Evolutionary conservation across 106 monocot species (phyloP).

Genomic region (Dendrobium nobile): DNA sequence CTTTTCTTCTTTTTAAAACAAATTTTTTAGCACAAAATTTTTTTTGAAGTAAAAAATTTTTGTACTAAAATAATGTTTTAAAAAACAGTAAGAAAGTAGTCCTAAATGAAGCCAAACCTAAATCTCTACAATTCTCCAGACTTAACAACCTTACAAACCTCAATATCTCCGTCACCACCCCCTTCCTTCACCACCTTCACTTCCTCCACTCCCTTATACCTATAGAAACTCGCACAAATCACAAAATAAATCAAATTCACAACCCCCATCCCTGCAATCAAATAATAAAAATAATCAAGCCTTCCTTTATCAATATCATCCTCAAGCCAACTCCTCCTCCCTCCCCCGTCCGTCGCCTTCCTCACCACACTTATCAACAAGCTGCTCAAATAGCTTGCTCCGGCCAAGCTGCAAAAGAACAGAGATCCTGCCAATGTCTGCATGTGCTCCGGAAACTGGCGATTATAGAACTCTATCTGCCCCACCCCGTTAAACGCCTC

Average conservation of each 20-base stretch:
- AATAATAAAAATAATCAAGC: slow-evolving; percentile 4
- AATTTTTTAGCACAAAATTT: too few species aligned
- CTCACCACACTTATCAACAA: neutral
- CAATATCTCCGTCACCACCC: neutral
- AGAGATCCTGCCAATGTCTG: neutral
- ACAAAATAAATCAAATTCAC: neutral
- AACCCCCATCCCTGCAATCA: neutral
- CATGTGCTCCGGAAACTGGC: slow-evolving; percentile 7
- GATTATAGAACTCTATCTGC: slow-evolving; percentile 1
- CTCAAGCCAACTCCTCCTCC: neutral
- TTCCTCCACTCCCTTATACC: neutral
- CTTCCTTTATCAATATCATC: neutral
- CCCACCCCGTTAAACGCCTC: slow-evolving; percentile 5
- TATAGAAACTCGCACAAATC: neutral
- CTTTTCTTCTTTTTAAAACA: too few species aligned
- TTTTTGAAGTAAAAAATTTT: too few species aligned
- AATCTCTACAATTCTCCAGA: too few species aligned
- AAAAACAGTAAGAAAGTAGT: too few species aligned
- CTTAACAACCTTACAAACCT: too few species aligned
- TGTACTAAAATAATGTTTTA: too few species aligned
- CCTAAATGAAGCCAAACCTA: too few species aligned
- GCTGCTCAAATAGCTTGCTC: neutral
- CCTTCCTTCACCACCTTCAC: neutral
- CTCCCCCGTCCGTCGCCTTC: neutral
- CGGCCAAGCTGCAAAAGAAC: neutral